phyloP scores from a whole-genome alignment of 768 basidiomycete species.

The Mycena metata region DNA sequence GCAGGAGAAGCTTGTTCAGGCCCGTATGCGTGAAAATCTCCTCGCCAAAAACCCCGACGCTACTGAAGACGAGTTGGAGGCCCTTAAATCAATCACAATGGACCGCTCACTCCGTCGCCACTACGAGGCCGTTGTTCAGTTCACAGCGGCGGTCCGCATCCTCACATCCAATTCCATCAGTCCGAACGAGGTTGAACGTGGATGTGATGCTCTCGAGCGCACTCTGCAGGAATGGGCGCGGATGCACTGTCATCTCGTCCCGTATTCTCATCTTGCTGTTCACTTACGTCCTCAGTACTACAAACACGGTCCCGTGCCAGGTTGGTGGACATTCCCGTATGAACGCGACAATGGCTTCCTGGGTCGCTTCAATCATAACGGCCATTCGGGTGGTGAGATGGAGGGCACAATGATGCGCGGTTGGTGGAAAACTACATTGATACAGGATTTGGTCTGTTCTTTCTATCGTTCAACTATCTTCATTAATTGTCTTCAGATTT shows the following conservation, averaged over 20 bases:
- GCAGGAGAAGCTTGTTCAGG: constrained; percentile 29
- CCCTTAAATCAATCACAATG: constrained; percentile 20
- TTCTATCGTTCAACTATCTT: too few species aligned
- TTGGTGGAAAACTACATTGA: background rate
- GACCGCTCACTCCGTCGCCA: constrained; percentile 26
- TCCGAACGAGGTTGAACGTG: constrained; percentile 23
- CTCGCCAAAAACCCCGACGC: constrained; percentile 18
- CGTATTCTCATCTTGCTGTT: constrained; percentile 34
- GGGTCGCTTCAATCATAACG: background rate
- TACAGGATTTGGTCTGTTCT: background rate
- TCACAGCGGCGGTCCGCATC: constrained; percentile 30
- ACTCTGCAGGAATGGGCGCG: background rate
- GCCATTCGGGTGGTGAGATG: background rate
- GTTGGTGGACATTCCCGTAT: constrained; percentile 26
- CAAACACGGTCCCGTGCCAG: constrained; percentile 22
- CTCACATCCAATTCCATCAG: constrained; percentile 1
- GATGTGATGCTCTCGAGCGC: constrained; percentile 20
- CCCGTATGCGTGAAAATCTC: constrained; percentile 9
- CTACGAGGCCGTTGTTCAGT: constrained; percentile 21
- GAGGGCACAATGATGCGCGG: constrained; percentile 8
- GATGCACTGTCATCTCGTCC: constrained; percentile 31
- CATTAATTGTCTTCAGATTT: too few species aligned
- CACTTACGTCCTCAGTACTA: constrained; percentile 32
- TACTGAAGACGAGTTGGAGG: constrained; percentile 4
- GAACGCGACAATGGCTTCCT: background rate